Base-by-base conservation (phyloP, 495 filamentous ascomycete species). In the Endocarpon pusillum region DNA sequence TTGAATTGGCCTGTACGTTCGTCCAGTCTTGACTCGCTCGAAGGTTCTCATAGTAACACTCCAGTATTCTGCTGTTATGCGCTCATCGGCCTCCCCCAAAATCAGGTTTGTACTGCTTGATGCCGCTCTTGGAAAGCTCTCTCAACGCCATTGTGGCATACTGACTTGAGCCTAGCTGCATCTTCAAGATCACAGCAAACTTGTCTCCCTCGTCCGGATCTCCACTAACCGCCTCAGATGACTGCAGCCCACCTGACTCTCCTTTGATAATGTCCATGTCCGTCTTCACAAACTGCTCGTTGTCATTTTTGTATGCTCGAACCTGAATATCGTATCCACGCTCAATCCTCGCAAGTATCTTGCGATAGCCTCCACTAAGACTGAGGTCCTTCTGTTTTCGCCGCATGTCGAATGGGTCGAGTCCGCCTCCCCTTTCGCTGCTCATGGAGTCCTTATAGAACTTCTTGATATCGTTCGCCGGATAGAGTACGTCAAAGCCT, bases 101-200 rank as follows among this genome's bases (percentile, higher is more conserved):
- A 30, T 83, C 79, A 4, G 77, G 69, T 51, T 78, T 69, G 47
- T 69, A 82, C 0, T 64, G 57, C 41, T 53, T 58, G 3, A 74
- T 62, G 22, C 67, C 71, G 1, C 76, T 77, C 48, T 73, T 78
- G 61, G 74, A 77, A 46, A 97, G 57, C 61, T 97, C 89, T 26
- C 89, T 65, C 41, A 97, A 60, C 6, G 83, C 89, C 67, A 97
- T 78, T 2, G 91, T 97, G 0, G 89, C 89, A 49, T 96, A 97
- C 50, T 86, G 81, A 51, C 83, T 87, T 1, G 73, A 69, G 16
- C 75, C 76, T 14, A 97, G 62, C 49, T 86, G 73, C 53, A 97
- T 73, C 51, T 78, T 92, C 35, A 96, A 48, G 9, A 94, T 64
- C 2, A 92, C 75, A 7, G 83, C 86, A 36, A 94, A 58, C 50